These are phyloP conservation scores for Teratosphaeria epicoccoides DNA, from an alignment of 2,329 filamentous ascomycete genomes.

Conservation along the genomic window DNA sequence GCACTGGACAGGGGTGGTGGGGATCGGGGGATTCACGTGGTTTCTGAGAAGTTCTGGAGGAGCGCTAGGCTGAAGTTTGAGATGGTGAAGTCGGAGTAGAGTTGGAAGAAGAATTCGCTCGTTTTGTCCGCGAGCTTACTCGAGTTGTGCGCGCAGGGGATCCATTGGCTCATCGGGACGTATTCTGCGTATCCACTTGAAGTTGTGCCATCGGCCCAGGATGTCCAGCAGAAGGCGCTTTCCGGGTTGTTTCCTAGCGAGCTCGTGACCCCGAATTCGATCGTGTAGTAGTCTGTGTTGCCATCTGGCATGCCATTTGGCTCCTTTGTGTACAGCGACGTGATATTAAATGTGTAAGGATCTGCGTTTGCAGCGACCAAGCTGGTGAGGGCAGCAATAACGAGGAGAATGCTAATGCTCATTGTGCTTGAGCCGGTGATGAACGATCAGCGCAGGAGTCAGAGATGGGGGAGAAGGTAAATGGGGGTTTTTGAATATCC, in stretches of 20 bases:
- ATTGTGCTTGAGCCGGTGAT: not conserved
- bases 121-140: not conserved
- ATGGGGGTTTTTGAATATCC: too few species aligned
- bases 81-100: constrained; percentile 18
- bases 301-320: constrained; percentile 18
- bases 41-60: constrained; percentile 10
- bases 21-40: not conserved
- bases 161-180: constrained; percentile 16
- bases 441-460: not conserved
- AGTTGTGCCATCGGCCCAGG: constrained; percentile 17
- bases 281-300: constrained; percentile 17
- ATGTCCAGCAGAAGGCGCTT: constrained; percentile 12
- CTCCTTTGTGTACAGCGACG: constrained; percentile 13
- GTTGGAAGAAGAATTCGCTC: constrained; percentile 16
- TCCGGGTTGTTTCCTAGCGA: constrained; percentile 6
- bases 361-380: not conserved
- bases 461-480: not conserved
- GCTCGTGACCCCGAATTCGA: constrained; percentile 16
- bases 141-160: constrained; percentile 9
- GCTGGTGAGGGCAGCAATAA: not conserved
- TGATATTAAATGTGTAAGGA: not conserved
- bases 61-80: constrained; percentile 19
- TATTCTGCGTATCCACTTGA: constrained; percentile 8
- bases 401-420: not conserved
- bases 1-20: not conserved